Conservation (phyloP, 2,329 filamentous ascomycete genomes). For the Colletotrichum orbiculare region DNA sequence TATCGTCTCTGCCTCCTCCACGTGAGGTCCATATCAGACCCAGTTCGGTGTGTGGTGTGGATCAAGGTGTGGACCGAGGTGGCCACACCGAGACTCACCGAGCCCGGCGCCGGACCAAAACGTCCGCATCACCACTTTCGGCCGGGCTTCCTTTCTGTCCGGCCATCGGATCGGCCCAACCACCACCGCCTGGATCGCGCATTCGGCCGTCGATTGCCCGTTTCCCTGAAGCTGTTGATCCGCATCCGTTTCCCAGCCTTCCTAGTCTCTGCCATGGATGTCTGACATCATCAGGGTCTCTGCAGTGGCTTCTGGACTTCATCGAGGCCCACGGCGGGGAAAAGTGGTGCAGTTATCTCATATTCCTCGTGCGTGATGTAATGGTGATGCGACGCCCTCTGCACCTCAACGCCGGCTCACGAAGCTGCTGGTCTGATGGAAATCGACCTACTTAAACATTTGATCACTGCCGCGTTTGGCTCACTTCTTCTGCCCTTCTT, state of each 20-base stretch:
- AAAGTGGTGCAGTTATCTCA: conserved; percentile 34
- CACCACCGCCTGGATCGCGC: conserved; percentile 1
- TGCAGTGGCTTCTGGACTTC: not conserved
- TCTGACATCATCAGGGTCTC: conserved; percentile 21
- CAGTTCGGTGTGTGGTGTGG: not conserved
- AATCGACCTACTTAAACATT: conserved; percentile 16
- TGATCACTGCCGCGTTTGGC: not conserved
- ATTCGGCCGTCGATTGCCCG: conserved; percentile 1
- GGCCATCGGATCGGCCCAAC: conserved; percentile 8
- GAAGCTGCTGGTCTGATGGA: not conserved
- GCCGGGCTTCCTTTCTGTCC: not conserved
- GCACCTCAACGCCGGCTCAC: not conserved
- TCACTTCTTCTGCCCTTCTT: not conserved
- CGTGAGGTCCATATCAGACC: not conserved
- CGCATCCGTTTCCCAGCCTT: not conserved
- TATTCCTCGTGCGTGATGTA: conserved; percentile 18
- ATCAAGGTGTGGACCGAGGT: too few species aligned
- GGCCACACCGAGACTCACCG: not conserved
- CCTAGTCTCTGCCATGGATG: not conserved
- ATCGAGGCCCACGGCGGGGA: not conserved
- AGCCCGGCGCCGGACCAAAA: not conserved
- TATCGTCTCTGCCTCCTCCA: not conserved
- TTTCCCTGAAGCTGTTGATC: not conserved
- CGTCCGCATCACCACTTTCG: not conserved
- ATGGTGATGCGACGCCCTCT: conserved; percentile 13